These are phyloP conservation scores for Gracilaria gracilis DNA, from an alignment of 23 red algal genomes.

Conservation along the genomic window DNA sequence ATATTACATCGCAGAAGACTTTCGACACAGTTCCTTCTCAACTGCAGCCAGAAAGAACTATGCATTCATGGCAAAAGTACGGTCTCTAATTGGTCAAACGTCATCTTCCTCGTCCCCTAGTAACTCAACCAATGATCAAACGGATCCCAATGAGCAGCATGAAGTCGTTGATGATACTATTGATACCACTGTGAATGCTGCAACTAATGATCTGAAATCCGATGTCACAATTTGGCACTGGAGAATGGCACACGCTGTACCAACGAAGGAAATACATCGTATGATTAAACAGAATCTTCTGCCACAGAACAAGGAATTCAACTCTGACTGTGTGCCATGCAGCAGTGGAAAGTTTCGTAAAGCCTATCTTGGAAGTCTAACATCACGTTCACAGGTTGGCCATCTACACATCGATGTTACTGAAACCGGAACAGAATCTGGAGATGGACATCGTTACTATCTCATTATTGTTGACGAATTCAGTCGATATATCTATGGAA, in stretches of 20 bases:
- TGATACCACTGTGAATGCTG: too few relatives aligned
- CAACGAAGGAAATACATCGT: not conserved
- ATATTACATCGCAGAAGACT: conserved; percentile 38
- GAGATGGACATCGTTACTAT: not conserved
- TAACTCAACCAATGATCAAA: too few relatives aligned
- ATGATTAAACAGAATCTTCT: conserved; percentile 4
- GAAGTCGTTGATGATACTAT: too few relatives aligned
- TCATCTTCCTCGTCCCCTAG: too few relatives aligned
- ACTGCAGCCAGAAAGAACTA: not conserved
- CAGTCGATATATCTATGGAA: not conserved
- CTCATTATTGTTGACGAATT: conserved; percentile 27
- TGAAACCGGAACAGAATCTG: not conserved
- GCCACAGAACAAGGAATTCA: not conserved
- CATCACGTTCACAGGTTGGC: not conserved
- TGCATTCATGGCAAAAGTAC: not conserved
- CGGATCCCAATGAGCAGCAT: not conserved
- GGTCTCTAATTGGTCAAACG: too few relatives aligned
- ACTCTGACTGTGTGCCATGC: conserved; percentile 22
- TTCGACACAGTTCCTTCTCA: not conserved
- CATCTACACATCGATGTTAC: conserved; percentile 24
- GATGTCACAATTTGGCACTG: conserved; percentile 32
- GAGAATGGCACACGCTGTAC: conserved; percentile 27
- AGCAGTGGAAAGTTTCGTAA: conserved; percentile 25
- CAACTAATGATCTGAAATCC: not conserved
- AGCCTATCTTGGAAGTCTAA: conserved; percentile 27